Evolutionary conservation across 805 yeast species (phyloP).

Genomic region (Candida vaughaniae): DNA sequence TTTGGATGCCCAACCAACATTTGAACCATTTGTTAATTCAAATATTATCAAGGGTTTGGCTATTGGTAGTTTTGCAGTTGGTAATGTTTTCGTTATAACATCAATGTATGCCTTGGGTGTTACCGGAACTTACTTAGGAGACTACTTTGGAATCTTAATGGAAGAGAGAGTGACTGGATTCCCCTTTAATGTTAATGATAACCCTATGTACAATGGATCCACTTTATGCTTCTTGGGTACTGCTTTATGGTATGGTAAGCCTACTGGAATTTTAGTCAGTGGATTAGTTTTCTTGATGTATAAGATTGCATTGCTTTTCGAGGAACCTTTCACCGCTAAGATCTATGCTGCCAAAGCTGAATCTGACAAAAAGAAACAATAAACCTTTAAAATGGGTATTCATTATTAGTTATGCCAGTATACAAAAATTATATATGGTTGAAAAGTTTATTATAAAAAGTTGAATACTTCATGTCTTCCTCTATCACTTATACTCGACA

Average conservation of each 20-base stretch:
- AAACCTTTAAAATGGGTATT: neutral
- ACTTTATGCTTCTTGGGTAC: constrained; percentile 87
- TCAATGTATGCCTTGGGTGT: constrained; percentile 94
- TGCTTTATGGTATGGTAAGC: constrained; percentile 83
- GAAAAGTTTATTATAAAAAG: constrained; percentile 11
- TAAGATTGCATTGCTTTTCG: constrained; percentile 77
- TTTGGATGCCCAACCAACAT: constrained; percentile 66
- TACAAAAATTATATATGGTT: neutral
- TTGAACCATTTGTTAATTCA: constrained; percentile 48
- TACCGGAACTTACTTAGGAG: constrained; percentile 96
- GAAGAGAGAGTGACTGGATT: constrained; percentile 83
- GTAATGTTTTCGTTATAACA: constrained; percentile 75
- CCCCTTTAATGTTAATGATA: constrained; percentile 87
- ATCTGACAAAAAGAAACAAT: constrained; percentile 7
- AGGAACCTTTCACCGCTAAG: constrained; percentile 93
- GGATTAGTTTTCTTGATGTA: constrained; percentile 79
- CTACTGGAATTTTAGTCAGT: constrained; percentile 79
- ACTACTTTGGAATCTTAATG: constrained; percentile 95
- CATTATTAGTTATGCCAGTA: neutral
- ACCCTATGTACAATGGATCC: constrained; percentile 97
- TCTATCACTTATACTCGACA: constrained; percentile 51
- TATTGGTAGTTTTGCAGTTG: constrained; percentile 53
- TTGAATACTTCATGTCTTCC: constrained; percentile 25
- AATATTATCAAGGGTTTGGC: constrained; percentile 50
- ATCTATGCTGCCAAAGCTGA: constrained; percentile 61